Base-by-base conservation (phyloP, 495 filamentous ascomycete genomes). In the Xylaria grammica region DNA sequence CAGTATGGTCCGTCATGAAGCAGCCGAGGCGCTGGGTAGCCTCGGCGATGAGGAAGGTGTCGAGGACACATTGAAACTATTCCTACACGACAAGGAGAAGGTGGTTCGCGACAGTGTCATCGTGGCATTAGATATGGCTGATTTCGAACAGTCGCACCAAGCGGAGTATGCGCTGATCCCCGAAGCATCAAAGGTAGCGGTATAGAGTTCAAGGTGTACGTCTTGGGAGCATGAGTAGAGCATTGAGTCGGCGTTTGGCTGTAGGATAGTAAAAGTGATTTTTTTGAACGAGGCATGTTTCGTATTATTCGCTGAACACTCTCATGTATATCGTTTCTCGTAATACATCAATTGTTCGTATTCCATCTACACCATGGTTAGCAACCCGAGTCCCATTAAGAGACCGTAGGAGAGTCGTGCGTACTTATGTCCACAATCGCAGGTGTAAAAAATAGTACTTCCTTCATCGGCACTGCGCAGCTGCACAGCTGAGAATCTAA, bases 1-100 rank as follows among this genome's bases (percentile, higher is more conserved):
- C 27, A 91, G 93, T 67, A 99, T 99, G 95, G 95, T 99, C 64
- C 87, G 95, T 61, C 95, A 99, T 74, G 95, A 99, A 75, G 95
- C 95, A 49, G 95, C 96, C 4, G 95, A 99, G 77, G 95, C 95
- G 24, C 87, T 99, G n/a, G 95, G 95, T 7, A 97, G 93, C 69
- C 82, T 99, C 24, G 95, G 94, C 19, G 93, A 95, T 26, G 92
- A 96, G 70, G 91, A 96, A 56, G 94, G 94, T 11, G 96, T 98
- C 27, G 93, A 97, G 71, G 89, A 91, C 56, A 89, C 87, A 3
- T 72, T 99, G 76, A 90, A 87, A 79, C 84, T 82, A 65, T 98
- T 97, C 78, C 77, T 97, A 53, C 82, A 96, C 68, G 96, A 98
- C 75, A 86, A 90, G 44, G 95, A 97, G 77, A 86, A 91, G 69